Evolutionary conservation across 768 basidiomycete species (phyloP).

Genomic region (Rhizopogon vinicolor): DNA sequence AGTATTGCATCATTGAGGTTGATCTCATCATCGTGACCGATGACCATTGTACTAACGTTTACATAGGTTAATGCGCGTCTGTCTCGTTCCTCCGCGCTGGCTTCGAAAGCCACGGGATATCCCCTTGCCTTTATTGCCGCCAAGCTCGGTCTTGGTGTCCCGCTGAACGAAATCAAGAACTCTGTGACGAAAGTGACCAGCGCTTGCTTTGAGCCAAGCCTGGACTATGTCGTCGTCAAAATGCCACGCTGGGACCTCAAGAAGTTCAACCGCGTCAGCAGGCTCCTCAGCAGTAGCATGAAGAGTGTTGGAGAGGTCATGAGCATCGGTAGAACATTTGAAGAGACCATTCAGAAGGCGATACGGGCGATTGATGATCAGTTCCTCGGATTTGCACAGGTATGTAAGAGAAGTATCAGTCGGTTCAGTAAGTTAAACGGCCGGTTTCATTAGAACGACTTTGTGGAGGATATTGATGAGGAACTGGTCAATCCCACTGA

Average conservation of each 20-base stretch:
- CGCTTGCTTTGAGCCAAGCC: constrained; percentile 96
- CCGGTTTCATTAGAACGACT: constrained; percentile 59
- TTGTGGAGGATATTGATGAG: constrained; percentile 86
- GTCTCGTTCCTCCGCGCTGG: constrained; percentile 94
- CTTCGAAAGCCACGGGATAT: constrained; percentile 98
- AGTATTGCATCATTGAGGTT: constrained; percentile 98
- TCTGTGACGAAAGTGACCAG: constrained; percentile 94
- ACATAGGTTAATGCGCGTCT: constrained; percentile 88
- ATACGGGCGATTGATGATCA: constrained; percentile 95
- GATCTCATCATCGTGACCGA: constrained; percentile 9
- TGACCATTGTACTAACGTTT: constrained; percentile 3
- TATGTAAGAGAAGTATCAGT: constrained; percentile 14
- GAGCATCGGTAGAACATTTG: constrained; percentile 97
- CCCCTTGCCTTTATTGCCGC: constrained; percentile 98
- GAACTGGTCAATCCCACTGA: constrained; percentile 94
- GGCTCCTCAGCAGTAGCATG: constrained; percentile 91
- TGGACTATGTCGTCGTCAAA: constrained; percentile 98
- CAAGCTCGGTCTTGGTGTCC: constrained; percentile 95
- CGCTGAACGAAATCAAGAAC: constrained; percentile 97
- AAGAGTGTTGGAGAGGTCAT: constrained; percentile 99
- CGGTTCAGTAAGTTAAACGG: neutral
- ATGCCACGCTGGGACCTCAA: constrained; percentile 99
- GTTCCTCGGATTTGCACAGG: constrained; percentile 90
- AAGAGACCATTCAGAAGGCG: constrained; percentile 98
- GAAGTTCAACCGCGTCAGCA: constrained; percentile 94